Conservation (phyloP, 306 rosid genomes). For the Coriaria nepalensis region DNA sequence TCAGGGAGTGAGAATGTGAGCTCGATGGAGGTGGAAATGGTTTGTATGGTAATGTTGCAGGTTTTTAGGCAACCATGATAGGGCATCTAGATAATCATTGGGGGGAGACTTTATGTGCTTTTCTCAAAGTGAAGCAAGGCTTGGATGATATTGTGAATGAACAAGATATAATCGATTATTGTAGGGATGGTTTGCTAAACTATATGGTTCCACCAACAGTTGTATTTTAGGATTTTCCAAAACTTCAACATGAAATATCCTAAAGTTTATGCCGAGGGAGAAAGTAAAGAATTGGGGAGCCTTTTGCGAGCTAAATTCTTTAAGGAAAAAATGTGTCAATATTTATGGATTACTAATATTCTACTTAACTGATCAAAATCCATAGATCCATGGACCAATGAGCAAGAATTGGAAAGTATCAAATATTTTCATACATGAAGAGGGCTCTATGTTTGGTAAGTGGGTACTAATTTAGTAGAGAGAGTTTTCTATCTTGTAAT, state of each 20-base stretch:
- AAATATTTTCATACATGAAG: no score
- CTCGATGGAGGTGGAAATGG: constrained; percentile 8
- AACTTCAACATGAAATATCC: constrained; percentile 13
- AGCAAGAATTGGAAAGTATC: no score
- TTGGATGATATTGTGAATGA: background rate
- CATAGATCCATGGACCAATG: no score
- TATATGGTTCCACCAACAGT: constrained; percentile 14
- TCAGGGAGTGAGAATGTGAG: constrained; percentile 14
- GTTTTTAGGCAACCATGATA: constrained; percentile 11
- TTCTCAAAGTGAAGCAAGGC: constrained; percentile 15
- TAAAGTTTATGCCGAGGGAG: constrained; percentile 7
- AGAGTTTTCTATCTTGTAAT: no score
- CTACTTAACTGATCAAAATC: no score
- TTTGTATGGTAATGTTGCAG: constrained; percentile 3
- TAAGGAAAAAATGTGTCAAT: no score
- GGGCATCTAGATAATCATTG: constrained; percentile 6
- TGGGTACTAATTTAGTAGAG: no score
- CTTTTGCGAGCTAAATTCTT: no score
- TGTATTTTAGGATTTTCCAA: constrained; percentile 17
- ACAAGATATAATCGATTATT: constrained; percentile 13
- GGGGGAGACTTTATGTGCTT: constrained; percentile 18
- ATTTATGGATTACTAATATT: no score
- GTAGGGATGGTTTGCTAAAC: constrained; percentile 7
- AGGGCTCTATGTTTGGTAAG: no score
- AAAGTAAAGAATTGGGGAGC: constrained; percentile 6